phyloP scores from a whole-genome alignment of 192 early-diverging fungal species.

The Coemansia sp. region DNA sequence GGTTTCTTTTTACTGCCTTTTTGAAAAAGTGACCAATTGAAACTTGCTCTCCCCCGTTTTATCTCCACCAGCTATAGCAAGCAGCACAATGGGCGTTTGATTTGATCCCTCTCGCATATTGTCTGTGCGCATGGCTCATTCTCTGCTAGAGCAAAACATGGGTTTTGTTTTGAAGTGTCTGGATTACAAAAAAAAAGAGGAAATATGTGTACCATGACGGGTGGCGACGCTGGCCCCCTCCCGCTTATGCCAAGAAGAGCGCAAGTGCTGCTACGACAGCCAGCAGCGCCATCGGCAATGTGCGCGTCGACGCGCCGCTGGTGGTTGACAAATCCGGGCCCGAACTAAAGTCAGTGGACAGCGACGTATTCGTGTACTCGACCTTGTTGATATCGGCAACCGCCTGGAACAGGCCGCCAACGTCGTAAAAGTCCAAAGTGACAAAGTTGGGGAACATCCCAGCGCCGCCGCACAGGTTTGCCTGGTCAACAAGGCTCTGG shows the following conservation, averaged over 20 bases:
- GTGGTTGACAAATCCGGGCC: slow-evolving; percentile 3
- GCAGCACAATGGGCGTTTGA: no score
- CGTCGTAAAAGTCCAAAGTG: slow-evolving; percentile 75
- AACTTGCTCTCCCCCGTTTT: no score
- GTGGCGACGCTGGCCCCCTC: no score
- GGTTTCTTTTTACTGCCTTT: no score
- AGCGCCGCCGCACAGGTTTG: slow-evolving; percentile 54
- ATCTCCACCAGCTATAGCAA: no score
- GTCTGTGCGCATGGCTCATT: no score
- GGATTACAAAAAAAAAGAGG: not conserved
- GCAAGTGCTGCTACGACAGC: not conserved
- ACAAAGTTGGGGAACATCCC: slow-evolving; percentile 67
- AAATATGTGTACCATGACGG: no score
- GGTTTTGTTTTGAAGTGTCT: no score
- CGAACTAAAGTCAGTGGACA: slow-evolving; percentile 17
- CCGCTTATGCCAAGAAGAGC: not conserved
- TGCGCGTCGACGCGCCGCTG: not conserved
- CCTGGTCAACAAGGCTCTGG: slow-evolving; percentile 58
- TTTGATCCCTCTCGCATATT: no score
- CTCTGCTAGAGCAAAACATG: no score
- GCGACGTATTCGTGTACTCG: slow-evolving; percentile 24
- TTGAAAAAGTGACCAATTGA: no score
- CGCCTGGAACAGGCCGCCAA: slow-evolving; percentile 56
- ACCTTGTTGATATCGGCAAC: slow-evolving; percentile 62
- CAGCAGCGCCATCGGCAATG: not conserved